Evolutionary conservation across 495 filamentous ascomycete species (phyloP).

Genomic region (Beverwykella pulmonaria): DNA sequence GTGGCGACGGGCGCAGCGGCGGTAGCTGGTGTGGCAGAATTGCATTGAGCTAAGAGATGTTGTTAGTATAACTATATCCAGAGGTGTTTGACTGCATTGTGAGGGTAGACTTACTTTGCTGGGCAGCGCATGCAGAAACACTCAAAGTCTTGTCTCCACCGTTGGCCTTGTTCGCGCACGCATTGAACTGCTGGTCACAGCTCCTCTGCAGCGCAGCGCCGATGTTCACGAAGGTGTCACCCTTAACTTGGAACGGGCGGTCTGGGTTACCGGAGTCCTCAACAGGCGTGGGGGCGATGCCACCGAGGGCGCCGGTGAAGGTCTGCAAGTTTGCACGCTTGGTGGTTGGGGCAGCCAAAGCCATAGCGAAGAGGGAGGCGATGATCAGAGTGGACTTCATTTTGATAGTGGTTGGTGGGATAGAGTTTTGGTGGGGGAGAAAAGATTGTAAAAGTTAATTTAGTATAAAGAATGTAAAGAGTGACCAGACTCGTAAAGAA

Average conservation of each 20-base stretch:
- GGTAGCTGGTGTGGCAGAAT: conserved; percentile 5
- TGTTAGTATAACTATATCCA: not conserved
- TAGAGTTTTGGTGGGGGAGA: not conserved
- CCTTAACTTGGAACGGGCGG: conserved; percentile 37
- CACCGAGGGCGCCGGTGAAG: conserved; percentile 37
- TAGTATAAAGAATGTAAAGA: conserved; percentile 16
- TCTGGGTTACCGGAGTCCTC: conserved; percentile 31
- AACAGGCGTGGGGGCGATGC: conserved; percentile 33
- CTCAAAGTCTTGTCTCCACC: conserved; percentile 24
- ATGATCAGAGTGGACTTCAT: conserved; percentile 35
- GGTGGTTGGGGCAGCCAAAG: conserved; percentile 14
- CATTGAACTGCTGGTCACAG: conserved; percentile 42
- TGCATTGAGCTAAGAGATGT: conserved; percentile 14
- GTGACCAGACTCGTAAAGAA: conserved; percentile 40
- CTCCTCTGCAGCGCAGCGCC: conserved; percentile 32
- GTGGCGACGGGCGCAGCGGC: not conserved
- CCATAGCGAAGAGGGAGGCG: conserved; percentile 21
- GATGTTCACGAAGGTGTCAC: conserved; percentile 39
- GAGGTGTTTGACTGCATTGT: not conserved
- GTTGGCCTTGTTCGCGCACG: conserved; percentile 37
- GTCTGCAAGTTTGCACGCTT: conserved; percentile 28
- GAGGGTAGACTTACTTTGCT: conserved; percentile 23
- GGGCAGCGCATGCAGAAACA: conserved; percentile 21
- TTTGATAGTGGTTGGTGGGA: conserved; percentile 9
- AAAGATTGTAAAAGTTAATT: not conserved